These are phyloP conservation scores for Coprinopsis sp. DNA, from an alignment of 768 basidiomycete species.

Conservation along the genomic window DNA sequence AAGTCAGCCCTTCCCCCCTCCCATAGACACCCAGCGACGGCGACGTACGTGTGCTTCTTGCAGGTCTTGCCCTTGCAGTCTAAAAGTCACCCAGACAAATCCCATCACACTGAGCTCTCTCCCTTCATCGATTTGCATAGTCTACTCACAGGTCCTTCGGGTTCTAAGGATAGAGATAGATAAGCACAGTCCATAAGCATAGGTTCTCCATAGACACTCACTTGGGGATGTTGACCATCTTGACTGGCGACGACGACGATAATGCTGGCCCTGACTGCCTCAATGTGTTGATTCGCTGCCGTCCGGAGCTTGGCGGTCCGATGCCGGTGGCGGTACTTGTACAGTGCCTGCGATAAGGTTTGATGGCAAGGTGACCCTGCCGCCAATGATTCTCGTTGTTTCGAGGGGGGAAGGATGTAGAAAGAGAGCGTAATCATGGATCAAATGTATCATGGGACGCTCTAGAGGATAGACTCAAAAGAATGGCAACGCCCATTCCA, in stretches of 20 bases:
- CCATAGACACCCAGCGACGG: slow-evolving; percentile 7
- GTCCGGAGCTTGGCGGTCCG: slow-evolving; percentile 32
- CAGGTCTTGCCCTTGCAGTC: slow-evolving; percentile 96
- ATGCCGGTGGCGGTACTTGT: slow-evolving; percentile 28
- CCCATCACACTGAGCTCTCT: too few species aligned
- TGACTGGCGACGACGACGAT: slow-evolving; percentile 39
- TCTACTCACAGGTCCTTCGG: slow-evolving; percentile 88
- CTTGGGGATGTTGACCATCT: slow-evolving; percentile 97
- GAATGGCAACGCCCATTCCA: too few species aligned
- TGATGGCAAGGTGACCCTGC: not conserved
- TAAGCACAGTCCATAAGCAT: slow-evolving; percentile 12
- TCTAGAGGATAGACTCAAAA: too few species aligned
- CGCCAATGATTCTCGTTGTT: too few species aligned
- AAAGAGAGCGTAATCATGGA: too few species aligned
- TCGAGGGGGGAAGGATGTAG: too few species aligned
- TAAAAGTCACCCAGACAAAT: too few species aligned
- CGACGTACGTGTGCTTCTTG: slow-evolving; percentile 91
- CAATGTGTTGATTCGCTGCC: slow-evolving; percentile 29
- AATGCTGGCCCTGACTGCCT: slow-evolving; percentile 29
- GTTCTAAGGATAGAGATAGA: slow-evolving; percentile 44
- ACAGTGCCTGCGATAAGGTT: slow-evolving; percentile 33
- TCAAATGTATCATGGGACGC: too few species aligned
- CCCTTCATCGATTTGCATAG: too few species aligned
- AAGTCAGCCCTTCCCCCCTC: slow-evolving; percentile 8
- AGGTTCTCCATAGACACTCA: slow-evolving; percentile 34